Percentiles rank a stretch among this genome's conserved stretches.
Evolutionary conservation across 2,329 filamentous ascomycete species (phyloP).

Genomic region (Pseudopithomyces maydicus): DNA sequence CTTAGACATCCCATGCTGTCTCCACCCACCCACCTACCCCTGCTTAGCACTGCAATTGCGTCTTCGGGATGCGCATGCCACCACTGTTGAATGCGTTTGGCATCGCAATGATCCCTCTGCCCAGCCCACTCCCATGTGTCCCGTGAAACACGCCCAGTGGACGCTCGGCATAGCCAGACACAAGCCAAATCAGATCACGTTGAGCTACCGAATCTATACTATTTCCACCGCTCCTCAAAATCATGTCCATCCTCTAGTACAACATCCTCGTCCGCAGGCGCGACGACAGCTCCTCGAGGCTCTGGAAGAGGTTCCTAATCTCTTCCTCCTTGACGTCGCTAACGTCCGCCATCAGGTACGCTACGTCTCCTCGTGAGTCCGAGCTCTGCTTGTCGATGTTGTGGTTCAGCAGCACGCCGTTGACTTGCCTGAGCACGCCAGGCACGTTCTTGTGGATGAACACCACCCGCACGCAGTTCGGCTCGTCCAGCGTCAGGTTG

Average conservation of each 20-base stretch:
- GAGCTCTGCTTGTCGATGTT: slow-evolving; percentile 99
- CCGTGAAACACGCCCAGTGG: not conserved
- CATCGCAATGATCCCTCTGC: slow-evolving; percentile 8
- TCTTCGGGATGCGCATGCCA: slow-evolving; percentile 16
- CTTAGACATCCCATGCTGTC: not conserved
- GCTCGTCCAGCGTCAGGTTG: slow-evolving; percentile 86
- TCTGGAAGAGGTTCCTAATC: slow-evolving; percentile 84
- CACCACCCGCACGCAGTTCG: slow-evolving; percentile 87
- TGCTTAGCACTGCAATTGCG: too few species aligned
- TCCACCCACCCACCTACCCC: not conserved
- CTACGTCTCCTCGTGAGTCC: slow-evolving; percentile 89
- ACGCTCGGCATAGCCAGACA: too few species aligned
- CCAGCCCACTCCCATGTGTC: not conserved
- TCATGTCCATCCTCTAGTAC: slow-evolving; percentile 39
- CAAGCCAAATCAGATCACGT: not conserved
- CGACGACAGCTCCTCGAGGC: slow-evolving; percentile 76
- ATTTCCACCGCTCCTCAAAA: not conserved
- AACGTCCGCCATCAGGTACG: slow-evolving; percentile 97
- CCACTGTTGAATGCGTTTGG: slow-evolving; percentile 43
- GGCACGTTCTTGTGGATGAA: slow-evolving; percentile 98
- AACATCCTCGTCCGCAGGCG: slow-evolving; percentile 55
- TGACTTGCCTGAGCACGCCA: slow-evolving; percentile 91
- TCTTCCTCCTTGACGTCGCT: slow-evolving; percentile 80
- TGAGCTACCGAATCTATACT: not conserved
- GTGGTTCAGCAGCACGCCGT: slow-evolving; percentile 91